Base-by-base conservation (phyloP, 441 rosid genomes). In the Euphorbia celastroides region DNA sequence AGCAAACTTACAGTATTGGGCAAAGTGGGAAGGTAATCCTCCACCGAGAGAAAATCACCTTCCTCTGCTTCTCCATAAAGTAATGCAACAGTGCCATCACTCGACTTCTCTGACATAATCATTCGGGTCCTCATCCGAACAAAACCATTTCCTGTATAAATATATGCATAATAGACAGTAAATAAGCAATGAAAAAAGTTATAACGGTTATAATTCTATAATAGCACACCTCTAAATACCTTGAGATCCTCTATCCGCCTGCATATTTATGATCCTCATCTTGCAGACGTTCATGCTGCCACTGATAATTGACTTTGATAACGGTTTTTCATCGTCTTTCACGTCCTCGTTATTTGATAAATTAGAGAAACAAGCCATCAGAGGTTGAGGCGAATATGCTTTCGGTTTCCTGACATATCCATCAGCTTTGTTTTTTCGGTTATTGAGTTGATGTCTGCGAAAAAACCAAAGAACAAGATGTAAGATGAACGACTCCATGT, bases 11-110 rank as follows among this genome's bases (percentile, higher is more conserved):
- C 99, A 31, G 89, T 68, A 77, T 90, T 95, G 59, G 99, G 96
- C 75, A 92, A 72, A 17, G 86, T 75, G 16, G 95, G 85, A 64
- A 95, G 88, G 79, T 76, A 62, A 59, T 95, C 96, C 83, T 92
- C 99, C 25, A 72, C 80, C 20, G 84, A 79, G 52, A 84, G 88
- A 86, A 84, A 57, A 75, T 95, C 92, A 44, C 71, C 79, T 60
- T 93, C 96, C 34, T 87, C 92, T 57, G 80, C 48, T 65, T 96
- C 99, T 74, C 93, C 98, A 79, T 84, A 87, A 71, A 77, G 80
- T 81, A 91, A 75, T 67, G 93, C 96, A 62, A 96, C 89, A 26
- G 96, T 89, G 71, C 96, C 96, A 79, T 88, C 96, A 48, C 72
- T 79, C 62, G 83, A 80, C 84, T 89, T 95, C 84, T 90, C 90